Percentiles rank a stretch among this genome's conserved stretches.
These are phyloP conservation scores for Leucosporidium yakuticum DNA, from an alignment of 768 basidiomycete genomes.

Conservation along the genomic window DNA sequence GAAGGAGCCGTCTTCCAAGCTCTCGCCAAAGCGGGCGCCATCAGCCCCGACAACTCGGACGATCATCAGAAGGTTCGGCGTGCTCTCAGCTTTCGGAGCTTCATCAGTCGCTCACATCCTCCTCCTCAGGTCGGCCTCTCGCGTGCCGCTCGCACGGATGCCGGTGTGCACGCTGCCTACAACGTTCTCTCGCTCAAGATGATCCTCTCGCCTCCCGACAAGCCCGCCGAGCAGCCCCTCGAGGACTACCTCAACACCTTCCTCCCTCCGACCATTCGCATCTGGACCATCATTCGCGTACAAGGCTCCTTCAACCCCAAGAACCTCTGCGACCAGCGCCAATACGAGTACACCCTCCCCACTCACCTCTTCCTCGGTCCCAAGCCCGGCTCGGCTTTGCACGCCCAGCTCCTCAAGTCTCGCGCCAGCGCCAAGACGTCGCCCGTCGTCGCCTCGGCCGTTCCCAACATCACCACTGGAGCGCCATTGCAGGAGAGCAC, in stretches of 20 bases:
- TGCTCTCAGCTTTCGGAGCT: neutral
- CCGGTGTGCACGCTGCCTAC: conserved; percentile 93
- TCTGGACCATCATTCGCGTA: conserved; percentile 77
- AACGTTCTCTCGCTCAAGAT: conserved; percentile 66
- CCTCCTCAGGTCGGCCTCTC: conserved; percentile 63
- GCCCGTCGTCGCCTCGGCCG: neutral
- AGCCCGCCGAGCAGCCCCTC: conserved; percentile 67
- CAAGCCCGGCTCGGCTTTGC: conserved; percentile 63
- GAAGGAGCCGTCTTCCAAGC: conserved; percentile 85
- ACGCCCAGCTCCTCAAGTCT: conserved; percentile 35
- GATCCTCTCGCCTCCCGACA: conserved; percentile 44
- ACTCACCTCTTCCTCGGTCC: conserved; percentile 88
- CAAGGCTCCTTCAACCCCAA: conserved; percentile 48
- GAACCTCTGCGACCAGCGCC: conserved; percentile 78
- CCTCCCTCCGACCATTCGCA: conserved; percentile 80
- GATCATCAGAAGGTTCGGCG: conserved; percentile 71
- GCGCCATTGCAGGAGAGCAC: neutral
- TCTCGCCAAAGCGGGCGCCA: conserved; percentile 78
- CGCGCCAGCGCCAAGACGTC: neutral
- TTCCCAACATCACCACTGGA: neutral
- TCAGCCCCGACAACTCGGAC: conserved; percentile 89
- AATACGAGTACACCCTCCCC: conserved; percentile 96
- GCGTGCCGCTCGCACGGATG: conserved; percentile 90
- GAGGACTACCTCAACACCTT: conserved; percentile 71
- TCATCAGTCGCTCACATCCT: neutral